These are phyloP conservation scores for Aspergillus sp. DNA, from an alignment of 2,329 filamentous ascomycete genomes.

Conservation along the genomic window DNA sequence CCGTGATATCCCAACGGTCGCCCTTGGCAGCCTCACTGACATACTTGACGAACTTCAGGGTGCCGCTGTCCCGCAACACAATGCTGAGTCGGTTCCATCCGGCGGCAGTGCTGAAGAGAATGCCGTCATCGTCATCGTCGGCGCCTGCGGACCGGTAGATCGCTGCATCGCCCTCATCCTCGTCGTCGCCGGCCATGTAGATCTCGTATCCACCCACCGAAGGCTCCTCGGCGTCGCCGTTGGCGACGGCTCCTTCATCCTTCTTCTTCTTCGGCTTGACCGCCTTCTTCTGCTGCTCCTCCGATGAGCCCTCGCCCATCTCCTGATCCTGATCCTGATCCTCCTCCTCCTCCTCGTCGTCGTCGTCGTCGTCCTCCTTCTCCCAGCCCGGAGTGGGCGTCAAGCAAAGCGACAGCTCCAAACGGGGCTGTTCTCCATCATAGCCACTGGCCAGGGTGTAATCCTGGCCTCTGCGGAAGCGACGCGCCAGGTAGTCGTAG, in stretches of 20 bases:
- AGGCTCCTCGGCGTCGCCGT: constrained; percentile 33
- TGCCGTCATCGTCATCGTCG: constrained; percentile 73
- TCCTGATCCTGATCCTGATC: constrained; percentile 46
- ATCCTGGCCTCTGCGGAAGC: constrained; percentile 83
- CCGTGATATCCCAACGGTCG: constrained; percentile 89
- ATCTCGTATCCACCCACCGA: constrained; percentile 61
- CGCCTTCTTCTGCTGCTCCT: constrained; percentile 39
- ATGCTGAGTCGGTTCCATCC: constrained; percentile 90
- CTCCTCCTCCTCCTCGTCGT: constrained; percentile 45
- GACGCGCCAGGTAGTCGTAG: constrained; percentile 76
- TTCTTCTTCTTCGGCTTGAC: constrained; percentile 31
- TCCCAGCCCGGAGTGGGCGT: constrained; percentile 88
- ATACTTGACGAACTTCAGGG: constrained; percentile 94
- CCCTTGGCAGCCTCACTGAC: constrained; percentile 79
- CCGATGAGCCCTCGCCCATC: constrained; percentile 43
- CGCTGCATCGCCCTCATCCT: constrained; percentile 69
- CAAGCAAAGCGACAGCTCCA: constrained; percentile 85
- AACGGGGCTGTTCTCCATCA: constrained; percentile 66
- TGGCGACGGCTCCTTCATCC: constrained; percentile 28
- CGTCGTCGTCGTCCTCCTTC: constrained; percentile 62
- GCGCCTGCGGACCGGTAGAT: constrained; percentile 71
- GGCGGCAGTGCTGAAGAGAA: constrained; percentile 68
- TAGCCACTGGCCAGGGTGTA: constrained; percentile 92
- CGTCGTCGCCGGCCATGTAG: constrained; percentile 82
- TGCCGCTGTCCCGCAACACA: constrained; percentile 82